Evolutionary conservation across 495 filamentous ascomycete genomes (phyloP), one percentile per base, ranked within the genome.

Genomic region (Cryomyces antarcticus): DNA sequence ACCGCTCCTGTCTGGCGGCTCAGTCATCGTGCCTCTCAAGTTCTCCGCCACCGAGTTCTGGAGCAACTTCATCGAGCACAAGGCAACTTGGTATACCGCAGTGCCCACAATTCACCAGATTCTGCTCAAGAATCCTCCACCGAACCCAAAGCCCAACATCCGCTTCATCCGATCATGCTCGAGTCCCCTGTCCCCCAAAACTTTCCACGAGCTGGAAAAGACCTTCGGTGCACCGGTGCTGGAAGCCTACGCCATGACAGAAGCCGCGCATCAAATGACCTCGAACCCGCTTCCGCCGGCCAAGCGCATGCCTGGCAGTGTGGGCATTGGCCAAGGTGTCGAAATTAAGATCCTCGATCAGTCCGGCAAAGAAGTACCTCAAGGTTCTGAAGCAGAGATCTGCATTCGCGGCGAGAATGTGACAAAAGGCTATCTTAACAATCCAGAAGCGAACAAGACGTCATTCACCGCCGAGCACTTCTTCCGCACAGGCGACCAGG

Each of bases 161-260:
- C 74, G 83, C 42, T 88, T 92, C 65, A 85, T 92, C 56, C 71
- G 83, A 40, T 88, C 82, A 3, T 88, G 83, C 63, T 86, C 81
- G 30, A 82, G 78, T 6, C 82, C 82, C 0, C 62, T 88, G 13
- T 78, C 79, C 0, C 83, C 83, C 0, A 78, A 78, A 40, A 73
- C 70, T 39, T 85, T 87, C 62, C 65, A 83, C 46, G 70, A 77
- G 37, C 69, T 88, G 4, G 82, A 88, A 49, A 60, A 69, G 41
- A 63, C 72, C 5, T 78, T 82, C 60, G 63, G 72, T 30, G 79
- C 83, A 1, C 83, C 83, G 4, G 83, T 92, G 4, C 67, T 92
- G 7, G 83, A 92, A 57, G 82, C 82, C 9, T 92, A 92, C 57
- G 83, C 83, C 45, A 92, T 92, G 83, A 92, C 83, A 28, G 83